Evolutionary conservation across 2,329 filamentous ascomycete genomes (phyloP).

Genomic region (Aspergillus terreus): DNA sequence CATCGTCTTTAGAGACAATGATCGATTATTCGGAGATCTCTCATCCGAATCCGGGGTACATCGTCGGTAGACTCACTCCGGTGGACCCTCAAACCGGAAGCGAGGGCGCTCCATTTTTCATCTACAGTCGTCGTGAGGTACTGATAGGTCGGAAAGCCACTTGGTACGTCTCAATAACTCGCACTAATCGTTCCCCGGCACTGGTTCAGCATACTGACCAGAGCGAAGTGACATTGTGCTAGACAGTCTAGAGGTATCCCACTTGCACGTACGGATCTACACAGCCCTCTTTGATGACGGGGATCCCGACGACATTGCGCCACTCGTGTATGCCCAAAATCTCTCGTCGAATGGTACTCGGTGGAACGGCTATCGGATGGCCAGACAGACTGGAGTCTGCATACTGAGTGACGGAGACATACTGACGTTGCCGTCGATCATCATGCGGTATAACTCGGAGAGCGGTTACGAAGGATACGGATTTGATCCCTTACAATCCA

Average conservation of each 20-base stretch:
- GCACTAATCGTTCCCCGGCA: too few species aligned
- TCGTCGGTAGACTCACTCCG: too few species aligned
- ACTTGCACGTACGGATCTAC: slow-evolving; percentile 42
- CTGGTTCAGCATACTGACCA: slow-evolving; percentile 5
- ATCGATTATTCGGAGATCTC: too few species aligned
- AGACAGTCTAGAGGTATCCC: slow-evolving; percentile 35
- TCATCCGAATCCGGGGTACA: too few species aligned
- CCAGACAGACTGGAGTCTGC: slow-evolving; percentile 28
- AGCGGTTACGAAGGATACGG: slow-evolving; percentile 3
- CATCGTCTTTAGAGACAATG: too few species aligned
- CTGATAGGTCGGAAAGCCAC: too few species aligned
- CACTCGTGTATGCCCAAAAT: slow-evolving; percentile 44
- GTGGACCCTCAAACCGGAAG: too few species aligned
- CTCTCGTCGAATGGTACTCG: slow-evolving; percentile 39
- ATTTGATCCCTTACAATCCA: slow-evolving; percentile 25
- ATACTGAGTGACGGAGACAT: slow-evolving; percentile 39
- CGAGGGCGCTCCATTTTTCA: too few species aligned
- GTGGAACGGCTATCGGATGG: slow-evolving; percentile 38
- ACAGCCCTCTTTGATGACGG: slow-evolving; percentile 40
- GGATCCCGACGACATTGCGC: slow-evolving; percentile 31
- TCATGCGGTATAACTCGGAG: slow-evolving; percentile 16
- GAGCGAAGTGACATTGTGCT: slow-evolving; percentile 32
- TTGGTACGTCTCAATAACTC: too few species aligned
- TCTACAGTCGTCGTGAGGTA: too few species aligned
- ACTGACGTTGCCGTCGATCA: slow-evolving; percentile 23